A percentile compares a stretch with the other conserved stretches of the same genome.
These are phyloP conservation scores for Xylaria sp. DNA, from an alignment of 2,329 filamentous ascomycete genomes.

Conservation along the genomic window DNA sequence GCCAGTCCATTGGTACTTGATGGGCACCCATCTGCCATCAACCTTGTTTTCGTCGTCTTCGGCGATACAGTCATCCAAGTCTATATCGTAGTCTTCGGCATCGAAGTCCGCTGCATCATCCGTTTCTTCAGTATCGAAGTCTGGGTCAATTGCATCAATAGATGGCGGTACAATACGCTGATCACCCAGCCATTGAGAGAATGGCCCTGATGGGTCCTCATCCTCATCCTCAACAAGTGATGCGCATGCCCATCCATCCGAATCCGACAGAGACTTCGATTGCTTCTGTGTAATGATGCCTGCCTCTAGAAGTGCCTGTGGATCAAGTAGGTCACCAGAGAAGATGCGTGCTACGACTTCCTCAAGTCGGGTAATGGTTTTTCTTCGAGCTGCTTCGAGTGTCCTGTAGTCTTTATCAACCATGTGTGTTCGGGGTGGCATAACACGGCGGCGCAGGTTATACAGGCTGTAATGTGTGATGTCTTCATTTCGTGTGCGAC, in stretches of 20 bases:
- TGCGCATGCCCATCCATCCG: slow-evolving; percentile 42
- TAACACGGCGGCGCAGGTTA: slow-evolving; percentile 55
- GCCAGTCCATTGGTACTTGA: slow-evolving; percentile 51
- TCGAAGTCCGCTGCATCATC: slow-evolving; percentile 65
- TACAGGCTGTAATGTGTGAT: slow-evolving; percentile 72
- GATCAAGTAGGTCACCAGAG: slow-evolving; percentile 54
- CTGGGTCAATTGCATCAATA: slow-evolving; percentile 32
- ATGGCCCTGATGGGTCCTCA: slow-evolving; percentile 33
- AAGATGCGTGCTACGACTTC: slow-evolving; percentile 49
- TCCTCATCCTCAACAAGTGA: background rate
- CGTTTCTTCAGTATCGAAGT: slow-evolving; percentile 40
- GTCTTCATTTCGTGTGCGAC: slow-evolving; percentile 68
- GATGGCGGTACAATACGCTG: slow-evolving; percentile 46
- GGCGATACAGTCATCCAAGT: slow-evolving; percentile 44
- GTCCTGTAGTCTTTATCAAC: slow-evolving; percentile 34
- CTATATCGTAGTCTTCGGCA: slow-evolving; percentile 55
- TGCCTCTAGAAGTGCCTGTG: slow-evolving; percentile 57
- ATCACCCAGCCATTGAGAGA: slow-evolving; percentile 65
- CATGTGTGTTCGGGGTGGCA: slow-evolving; percentile 8
- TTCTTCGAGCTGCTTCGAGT: slow-evolving; percentile 39
- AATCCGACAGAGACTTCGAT: slow-evolving; percentile 62
- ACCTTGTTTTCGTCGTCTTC: slow-evolving; percentile 48
- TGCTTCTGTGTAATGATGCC: slow-evolving; percentile 69
- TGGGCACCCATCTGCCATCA: slow-evolving; percentile 49
- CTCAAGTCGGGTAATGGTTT: slow-evolving; percentile 46